Base-by-base conservation (phyloP, 805 yeast species). In the Brettanomyces custersianus region DNA sequence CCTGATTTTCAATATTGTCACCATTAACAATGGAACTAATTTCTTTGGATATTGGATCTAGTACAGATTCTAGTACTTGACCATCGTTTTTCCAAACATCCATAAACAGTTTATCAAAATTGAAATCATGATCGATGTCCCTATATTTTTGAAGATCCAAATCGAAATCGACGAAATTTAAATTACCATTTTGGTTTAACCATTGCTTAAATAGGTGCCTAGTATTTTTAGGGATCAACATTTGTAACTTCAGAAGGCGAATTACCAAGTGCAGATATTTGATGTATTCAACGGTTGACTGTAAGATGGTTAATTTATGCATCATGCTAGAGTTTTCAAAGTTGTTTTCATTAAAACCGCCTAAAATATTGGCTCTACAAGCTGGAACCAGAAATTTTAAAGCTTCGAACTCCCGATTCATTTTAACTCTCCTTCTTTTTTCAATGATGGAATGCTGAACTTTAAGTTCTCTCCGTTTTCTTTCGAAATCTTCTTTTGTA, bases 381-480 rank as follows among this genome's bases (percentile, higher is more conserved):
- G 90, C 87, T 1, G 94, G 94, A 13, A 84, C 77, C 35, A 84
- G 57, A 48, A 69, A 76, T 52, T 83, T 80, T 44, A 84, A 66
- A 1, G 88, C 85, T 52, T 82, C 92, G 51, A 82, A 84, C 55
- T 84, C 92, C 36, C 87, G 63, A 55, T 84, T 84, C 66, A 84
- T 80, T 51, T 81, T 80, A 35, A 79, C 71, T 41, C 94, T 62
- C 45, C 94, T 66, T 47, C 83, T 72, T 49, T 84, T 80, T 55
- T 84, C 94, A 40, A 84, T 84, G 28, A 80, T 77, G 3, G 87
- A 77, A 54, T 84, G 94, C 12, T 77, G 77, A 9, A 68, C 62
- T 44, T 70, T 73, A 29, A 73, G 62, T 30, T 72, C 74, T 34
- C 62, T 57, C 38, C 65, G 62, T 38, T 69, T 63, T 42, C 57